These are phyloP conservation scores for Pseudocercospora fuligena DNA, from an alignment of 2,329 filamentous ascomycete genomes.

Conservation along the genomic window DNA sequence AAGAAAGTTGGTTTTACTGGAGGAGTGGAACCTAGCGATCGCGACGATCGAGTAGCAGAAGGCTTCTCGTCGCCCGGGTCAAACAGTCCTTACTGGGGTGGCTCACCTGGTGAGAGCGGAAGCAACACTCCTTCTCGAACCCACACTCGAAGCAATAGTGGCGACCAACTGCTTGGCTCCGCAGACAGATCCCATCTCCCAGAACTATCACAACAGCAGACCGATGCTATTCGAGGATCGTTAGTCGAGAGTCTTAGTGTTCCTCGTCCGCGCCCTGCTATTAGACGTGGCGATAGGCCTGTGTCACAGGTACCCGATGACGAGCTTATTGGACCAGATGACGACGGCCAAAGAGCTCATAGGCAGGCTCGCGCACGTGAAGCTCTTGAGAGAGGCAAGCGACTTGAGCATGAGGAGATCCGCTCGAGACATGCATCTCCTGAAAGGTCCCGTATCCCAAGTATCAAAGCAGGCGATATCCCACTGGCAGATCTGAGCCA, in stretches of 20 bases:
- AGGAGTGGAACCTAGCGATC: slow-evolving; percentile 24
- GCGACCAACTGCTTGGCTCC: slow-evolving; percentile 25
- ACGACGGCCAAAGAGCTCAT: slow-evolving; percentile 28
- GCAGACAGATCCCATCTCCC: slow-evolving; percentile 37
- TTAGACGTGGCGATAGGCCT: slow-evolving; percentile 30
- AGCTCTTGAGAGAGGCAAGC: slow-evolving; percentile 43
- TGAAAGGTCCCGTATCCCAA: slow-evolving; percentile 15
- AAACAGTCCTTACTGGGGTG: slow-evolving; percentile 20
- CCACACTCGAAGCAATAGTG: slow-evolving; percentile 24
- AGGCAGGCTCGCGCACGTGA: slow-evolving; percentile 35
- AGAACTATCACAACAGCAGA: slow-evolving; percentile 39
- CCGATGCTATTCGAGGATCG: slow-evolving; percentile 36
- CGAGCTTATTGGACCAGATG: slow-evolving; percentile 33
- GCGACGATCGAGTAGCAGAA: slow-evolving; percentile 25
- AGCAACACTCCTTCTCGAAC: slow-evolving; percentile 26
- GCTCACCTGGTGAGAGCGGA: slow-evolving; percentile 28
- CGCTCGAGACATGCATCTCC: slow-evolving; percentile 40
- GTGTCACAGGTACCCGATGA: slow-evolving; percentile 20
- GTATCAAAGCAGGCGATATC: slow-evolving; percentile 34
- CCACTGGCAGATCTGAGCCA: slow-evolving; percentile 36
- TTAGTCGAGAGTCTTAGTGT: slow-evolving; percentile 31
- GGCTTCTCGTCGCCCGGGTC: slow-evolving; percentile 22
- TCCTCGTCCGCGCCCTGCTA: slow-evolving; percentile 38
- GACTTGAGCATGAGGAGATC: slow-evolving; percentile 38
- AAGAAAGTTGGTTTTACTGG: slow-evolving; percentile 34